Conservation (phyloP, 441 rosid genomes). For the Populus hybrid region DNA sequence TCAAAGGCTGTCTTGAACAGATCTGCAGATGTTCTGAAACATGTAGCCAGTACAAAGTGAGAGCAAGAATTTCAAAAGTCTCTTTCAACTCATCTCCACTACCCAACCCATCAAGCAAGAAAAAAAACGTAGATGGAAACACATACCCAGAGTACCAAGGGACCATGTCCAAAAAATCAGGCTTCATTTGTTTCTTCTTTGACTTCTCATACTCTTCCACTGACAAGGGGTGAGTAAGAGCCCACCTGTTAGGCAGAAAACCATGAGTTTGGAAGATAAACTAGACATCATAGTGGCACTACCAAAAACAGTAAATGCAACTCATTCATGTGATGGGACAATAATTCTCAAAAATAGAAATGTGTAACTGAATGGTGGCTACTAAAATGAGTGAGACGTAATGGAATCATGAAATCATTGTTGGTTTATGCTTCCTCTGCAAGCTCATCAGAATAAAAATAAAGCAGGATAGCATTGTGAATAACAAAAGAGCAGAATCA, state of each 20-base stretch:
- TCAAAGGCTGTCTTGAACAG: conserved; percentile 97
- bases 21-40: conserved; percentile 98
- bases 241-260: conserved; percentile 67
- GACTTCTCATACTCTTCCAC: conserved; percentile 75
- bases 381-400: not conserved
- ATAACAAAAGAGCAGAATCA: not conserved
- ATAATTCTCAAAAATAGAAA: not conserved
- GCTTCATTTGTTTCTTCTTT: conserved; percentile 89
- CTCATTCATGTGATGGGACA: not conserved
- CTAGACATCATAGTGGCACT: conserved; percentile 13
- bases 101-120: not conserved
- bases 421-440: not conserved
- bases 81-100: not conserved
- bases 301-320: conserved; percentile 3
- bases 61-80: conserved; percentile 14
- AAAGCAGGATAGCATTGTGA: not conserved
- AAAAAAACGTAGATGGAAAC: conserved; percentile 5
- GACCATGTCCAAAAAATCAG: conserved; percentile 98
- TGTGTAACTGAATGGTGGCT: not conserved
- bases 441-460: not conserved
- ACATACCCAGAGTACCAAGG: conserved; percentile 99
- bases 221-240: conserved; percentile 90
- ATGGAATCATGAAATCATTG: not conserved
- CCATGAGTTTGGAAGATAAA: conserved; percentile 10
- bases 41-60: conserved; percentile 20